A percentile compares a stretch with the other conserved stretches of the same genome.
phyloP scores from a whole-genome alignment of 805 yeast species.

The Yarrowia osloensis region DNA sequence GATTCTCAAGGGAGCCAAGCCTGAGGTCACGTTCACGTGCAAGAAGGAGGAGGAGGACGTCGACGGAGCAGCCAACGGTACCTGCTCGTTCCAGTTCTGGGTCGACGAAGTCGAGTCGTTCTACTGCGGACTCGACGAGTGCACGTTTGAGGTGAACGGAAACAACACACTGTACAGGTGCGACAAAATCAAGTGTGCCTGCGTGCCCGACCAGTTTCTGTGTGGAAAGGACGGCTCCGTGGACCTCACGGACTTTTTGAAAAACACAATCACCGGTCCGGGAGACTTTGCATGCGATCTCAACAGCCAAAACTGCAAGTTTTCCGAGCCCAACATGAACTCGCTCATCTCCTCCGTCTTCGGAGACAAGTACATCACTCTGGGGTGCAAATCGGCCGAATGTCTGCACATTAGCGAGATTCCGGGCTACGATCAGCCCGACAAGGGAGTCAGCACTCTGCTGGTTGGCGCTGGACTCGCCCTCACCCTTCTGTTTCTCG shows the following conservation, averaged over 20 bases:
- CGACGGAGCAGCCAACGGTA: slow-evolving; percentile 37
- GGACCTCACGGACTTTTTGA: slow-evolving; percentile 88
- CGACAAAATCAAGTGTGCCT: slow-evolving; percentile 75
- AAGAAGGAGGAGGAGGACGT: slow-evolving; percentile 52
- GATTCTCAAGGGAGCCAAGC: slow-evolving; percentile 74
- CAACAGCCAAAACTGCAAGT: slow-evolving; percentile 60
- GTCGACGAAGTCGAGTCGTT: slow-evolving; percentile 87
- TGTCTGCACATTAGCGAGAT: slow-evolving; percentile 90
- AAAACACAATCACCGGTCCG: slow-evolving; percentile 89
- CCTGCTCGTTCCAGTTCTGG: slow-evolving; percentile 95
- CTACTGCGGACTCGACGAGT: slow-evolving; percentile 78
- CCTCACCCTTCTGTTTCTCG: slow-evolving; percentile 35
- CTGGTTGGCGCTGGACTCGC: slow-evolving; percentile 36
- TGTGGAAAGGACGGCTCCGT: slow-evolving; percentile 95
- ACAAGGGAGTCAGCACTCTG: slow-evolving; percentile 40
- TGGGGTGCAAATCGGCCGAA: slow-evolving; percentile 82
- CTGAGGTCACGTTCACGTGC: slow-evolving; percentile 92
- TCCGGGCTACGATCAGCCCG: slow-evolving; percentile 83
- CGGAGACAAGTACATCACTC: slow-evolving; percentile 89
- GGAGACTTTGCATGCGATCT: slow-evolving; percentile 87
- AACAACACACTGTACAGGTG: slow-evolving; percentile 79
- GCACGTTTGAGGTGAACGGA: slow-evolving; percentile 66
- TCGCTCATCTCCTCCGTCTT: slow-evolving; percentile 85
- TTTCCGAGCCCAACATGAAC: slow-evolving; percentile 95
- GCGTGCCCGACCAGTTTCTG: slow-evolving; percentile 88